Evolutionary conservation across 495 filamentous ascomycete species (phyloP), one percentile per base, ranked within the genome.

Genomic region (Xylaria flabelliformis): DNA sequence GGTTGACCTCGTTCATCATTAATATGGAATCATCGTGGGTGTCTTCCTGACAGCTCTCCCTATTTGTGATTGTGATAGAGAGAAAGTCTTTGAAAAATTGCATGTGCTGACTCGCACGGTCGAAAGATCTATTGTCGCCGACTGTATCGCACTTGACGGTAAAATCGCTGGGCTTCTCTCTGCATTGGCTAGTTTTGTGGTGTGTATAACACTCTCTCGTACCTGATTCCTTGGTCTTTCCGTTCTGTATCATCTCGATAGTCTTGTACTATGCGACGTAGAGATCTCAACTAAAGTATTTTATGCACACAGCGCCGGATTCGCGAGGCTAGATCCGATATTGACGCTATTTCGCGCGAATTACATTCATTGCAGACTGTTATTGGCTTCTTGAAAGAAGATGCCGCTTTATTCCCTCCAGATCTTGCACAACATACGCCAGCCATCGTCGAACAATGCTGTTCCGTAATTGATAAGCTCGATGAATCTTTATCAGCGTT

Each of bases 281-380:
- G 34, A 36, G 34, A 36, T 36, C 34, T 8, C 34, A 8, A 36
- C 39, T 42, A 42, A 42, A 12, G 39, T 42, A 9, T 42, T 13
- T 42, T 42, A 12, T 42, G 39, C 39, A 42, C 39, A 3, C 9
- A 42, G 9, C 81, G 82, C 6, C 82, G 85, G 19, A 80, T 87
- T 0, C 84, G 85, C 36, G 84, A 84, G 67, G 82, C 83, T 4
- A 77, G 85, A 21, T 73, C 80, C 56, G 85, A 87, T 17, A 72
- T 85, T 15, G 83, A 86, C 59, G 76, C 73, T 66, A 78, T 87
- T 21, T 84, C 84, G 29, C 80, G 80, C 70, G 84, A 87, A 66
- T 76, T 88, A n/a, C 80, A 83, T 71, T 86, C 85, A 10, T 78
- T 87, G 62, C 79, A 83, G 64, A 80, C 76, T 39, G 77, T 84